Percentiles rank a stretch among this genome's conserved stretches.
Evolutionary conservation across 2,329 filamentous ascomycete species (phyloP).

Genomic region (Fusarium pininemorale): DNA sequence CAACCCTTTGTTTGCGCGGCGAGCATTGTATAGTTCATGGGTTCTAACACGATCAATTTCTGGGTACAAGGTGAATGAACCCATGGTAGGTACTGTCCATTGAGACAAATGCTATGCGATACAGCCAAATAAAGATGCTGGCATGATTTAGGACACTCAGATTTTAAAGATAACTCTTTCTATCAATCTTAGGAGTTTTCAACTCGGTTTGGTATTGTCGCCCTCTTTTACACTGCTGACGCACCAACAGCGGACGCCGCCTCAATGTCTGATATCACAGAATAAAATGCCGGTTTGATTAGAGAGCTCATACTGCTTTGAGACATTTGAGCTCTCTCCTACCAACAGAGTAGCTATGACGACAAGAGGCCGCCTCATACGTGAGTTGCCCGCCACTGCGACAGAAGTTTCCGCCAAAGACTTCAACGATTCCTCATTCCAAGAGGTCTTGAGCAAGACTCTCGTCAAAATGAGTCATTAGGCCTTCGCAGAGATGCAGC

Average conservation of each 20-base stretch:
- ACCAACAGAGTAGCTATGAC: background rate
- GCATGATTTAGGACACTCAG: background rate
- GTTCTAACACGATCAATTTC: background rate
- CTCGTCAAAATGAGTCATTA: too few species aligned
- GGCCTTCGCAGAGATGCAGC: too few species aligned
- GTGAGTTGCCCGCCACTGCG: background rate
- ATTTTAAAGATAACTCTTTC: background rate
- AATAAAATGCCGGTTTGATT: background rate
- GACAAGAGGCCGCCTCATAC: background rate
- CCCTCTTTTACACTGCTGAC: background rate
- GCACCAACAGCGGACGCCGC: background rate
- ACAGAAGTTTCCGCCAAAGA: background rate
- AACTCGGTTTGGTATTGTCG: background rate
- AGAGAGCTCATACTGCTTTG: background rate
- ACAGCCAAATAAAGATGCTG: background rate
- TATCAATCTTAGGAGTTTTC: fast-evolving
- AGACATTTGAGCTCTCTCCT: background rate
- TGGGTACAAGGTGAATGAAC: fast-evolving
- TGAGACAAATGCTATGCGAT: background rate
- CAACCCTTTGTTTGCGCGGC: background rate
- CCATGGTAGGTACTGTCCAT: background rate
- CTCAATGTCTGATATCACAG: background rate
- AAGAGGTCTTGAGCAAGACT: too few species aligned
- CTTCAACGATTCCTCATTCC: background rate
- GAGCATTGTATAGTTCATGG: background rate